Evolutionary conservation across 371 early-diverging fungal genomes (phyloP), one percentile per base, ranked within the genome.

Genomic region (Coemansia sp.): DNA sequence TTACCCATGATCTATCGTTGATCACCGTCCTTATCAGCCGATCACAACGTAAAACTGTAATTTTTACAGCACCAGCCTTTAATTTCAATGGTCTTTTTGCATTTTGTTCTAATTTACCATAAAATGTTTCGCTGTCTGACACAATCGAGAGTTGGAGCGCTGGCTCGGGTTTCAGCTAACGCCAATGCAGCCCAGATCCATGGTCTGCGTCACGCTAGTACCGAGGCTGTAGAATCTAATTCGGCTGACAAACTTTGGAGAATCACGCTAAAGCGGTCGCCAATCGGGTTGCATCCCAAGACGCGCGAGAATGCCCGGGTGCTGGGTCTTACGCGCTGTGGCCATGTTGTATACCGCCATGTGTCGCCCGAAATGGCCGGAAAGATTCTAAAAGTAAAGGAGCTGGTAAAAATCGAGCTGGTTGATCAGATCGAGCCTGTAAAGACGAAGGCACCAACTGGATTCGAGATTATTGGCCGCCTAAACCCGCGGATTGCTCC

Each of bases 331-430:
- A 71, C 59, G 22, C 72, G 81, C 6, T 69, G 73, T 18, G 81
- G 77, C n/a, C 67, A 70, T 16, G 55, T 61, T 3, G 71, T 66
- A 11, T 81, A 75, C 42, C 72, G 71, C 26, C 72, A 64, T 6
- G 66, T 81, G 5, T 54, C 60, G 21, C 73, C 69, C 48, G 75
- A 78, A 59, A 81, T 86, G 29, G 92, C 90, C 29, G 92, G 92
- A 67, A 83, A 84, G 69, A 88, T 92, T 67, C 80, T 92, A 53
- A 91, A 88, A 79, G 71, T 92, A 39, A 92, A 92, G 73, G 92
- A 92, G 73, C 71, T 91, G 31, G 87, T 92, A 51, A 82, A 88
- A 66, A 84, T 91, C 5, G 85, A 89, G 68, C 82, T 88, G 48
- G 88, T 90, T 31, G 86, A 71, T n/a, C 50, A 63, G 26, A 68